Conservation (phyloP, 2,329 filamentous ascomycete species). For the Cladorrhinum sp. region DNA sequence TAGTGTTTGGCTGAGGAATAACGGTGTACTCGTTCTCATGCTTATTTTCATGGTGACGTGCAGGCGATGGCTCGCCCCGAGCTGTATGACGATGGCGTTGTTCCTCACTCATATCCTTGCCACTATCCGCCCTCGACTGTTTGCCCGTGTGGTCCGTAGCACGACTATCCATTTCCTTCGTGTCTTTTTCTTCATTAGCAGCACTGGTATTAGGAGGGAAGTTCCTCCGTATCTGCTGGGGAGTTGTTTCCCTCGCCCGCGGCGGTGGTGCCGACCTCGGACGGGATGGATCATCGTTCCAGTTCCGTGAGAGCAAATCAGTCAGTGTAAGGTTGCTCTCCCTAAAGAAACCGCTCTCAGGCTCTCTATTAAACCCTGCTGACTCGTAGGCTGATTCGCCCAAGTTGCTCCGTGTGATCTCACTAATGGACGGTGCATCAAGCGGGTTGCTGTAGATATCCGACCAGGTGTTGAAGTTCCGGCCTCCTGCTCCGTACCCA, state of each 20-base stretch:
- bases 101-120: slow-evolving; percentile 22
- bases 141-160: background rate
- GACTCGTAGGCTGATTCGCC: background rate
- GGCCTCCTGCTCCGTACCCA: slow-evolving; percentile 31
- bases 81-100: slow-evolving; percentile 4
- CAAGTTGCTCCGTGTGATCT: slow-evolving; percentile 12
- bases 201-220: background rate
- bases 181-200: background rate
- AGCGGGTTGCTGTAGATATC: slow-evolving; percentile 15
- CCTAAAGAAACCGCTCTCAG: background rate
- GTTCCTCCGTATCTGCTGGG: background rate
- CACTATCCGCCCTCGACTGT: slow-evolving; percentile 18
- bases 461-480: slow-evolving; percentile 21
- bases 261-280: background rate
- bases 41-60: background rate
- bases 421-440: slow-evolving; percentile 18
- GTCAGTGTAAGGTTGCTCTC: background rate
- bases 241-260: background rate
- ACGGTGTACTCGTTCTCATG: background rate
- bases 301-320: background rate
- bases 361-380: background rate
- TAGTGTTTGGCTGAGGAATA: background rate
- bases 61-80: background rate
- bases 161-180: background rate
- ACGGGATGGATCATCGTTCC: background rate